Conservation (phyloP, 768 basidiomycete genomes). For the Dictyophora rubrovolvata region DNA sequence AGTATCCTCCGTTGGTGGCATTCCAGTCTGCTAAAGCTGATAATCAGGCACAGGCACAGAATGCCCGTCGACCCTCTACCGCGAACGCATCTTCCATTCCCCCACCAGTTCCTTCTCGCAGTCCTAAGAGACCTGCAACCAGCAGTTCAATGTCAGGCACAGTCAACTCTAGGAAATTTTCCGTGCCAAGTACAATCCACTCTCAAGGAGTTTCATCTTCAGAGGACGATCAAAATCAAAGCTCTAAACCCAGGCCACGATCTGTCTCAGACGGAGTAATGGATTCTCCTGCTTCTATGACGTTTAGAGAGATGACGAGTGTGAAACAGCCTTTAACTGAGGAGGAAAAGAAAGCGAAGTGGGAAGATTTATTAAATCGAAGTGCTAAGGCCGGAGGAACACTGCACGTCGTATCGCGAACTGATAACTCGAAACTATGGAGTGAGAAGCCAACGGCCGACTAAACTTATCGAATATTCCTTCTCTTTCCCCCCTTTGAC, state of each 20-base stretch:
- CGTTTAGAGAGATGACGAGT: conserved; percentile 37
- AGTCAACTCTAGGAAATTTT: not conserved
- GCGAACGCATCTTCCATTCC: not conserved
- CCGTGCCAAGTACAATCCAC: not conserved
- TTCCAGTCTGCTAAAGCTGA: not conserved
- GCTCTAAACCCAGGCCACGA: conserved; percentile 13
- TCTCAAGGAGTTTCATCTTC: not conserved
- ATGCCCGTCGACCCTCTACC: not conserved
- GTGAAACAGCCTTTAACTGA: conserved; percentile 40
- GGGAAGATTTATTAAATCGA: conserved; percentile 57
- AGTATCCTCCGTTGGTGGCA: not conserved
- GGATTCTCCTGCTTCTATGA: conserved; percentile 24
- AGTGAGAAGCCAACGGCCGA: conserved; percentile 1
- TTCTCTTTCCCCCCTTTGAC: not conserved
- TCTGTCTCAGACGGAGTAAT: conserved; percentile 11
- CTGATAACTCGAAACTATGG: conserved; percentile 1
- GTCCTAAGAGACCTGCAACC: not conserved
- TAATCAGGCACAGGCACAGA: not conserved
- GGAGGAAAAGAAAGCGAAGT: conserved; percentile 60
- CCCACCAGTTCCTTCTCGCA: conserved; percentile 4
- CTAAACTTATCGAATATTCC: not conserved
- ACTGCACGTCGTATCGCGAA: conserved; percentile 36
- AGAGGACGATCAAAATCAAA: not conserved
- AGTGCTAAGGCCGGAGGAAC: conserved; percentile 69
- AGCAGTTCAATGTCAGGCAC: not conserved